Evolutionary conservation across 179 eudicot species (phyloP).

Genomic region (Heliamphora pulchella): DNA sequence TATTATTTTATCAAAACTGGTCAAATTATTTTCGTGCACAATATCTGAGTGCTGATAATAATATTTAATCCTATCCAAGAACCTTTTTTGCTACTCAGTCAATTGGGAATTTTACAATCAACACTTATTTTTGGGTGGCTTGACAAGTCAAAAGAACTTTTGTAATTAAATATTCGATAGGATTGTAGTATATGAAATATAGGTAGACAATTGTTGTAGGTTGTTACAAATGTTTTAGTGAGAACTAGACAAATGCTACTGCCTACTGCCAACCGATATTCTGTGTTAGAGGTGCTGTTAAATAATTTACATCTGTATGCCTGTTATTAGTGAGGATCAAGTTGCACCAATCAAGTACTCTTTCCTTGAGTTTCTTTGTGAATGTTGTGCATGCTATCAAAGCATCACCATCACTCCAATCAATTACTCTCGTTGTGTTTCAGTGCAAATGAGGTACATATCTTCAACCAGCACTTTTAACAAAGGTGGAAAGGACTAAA

Average conservation of each 20-base stretch:
- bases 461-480: background rate
- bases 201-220: background rate
- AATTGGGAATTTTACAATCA: background rate
- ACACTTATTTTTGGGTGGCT: background rate
- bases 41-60: background rate
- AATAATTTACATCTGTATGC: background rate
- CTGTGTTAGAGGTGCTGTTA: background rate
- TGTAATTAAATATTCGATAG: background rate
- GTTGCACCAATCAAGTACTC: background rate
- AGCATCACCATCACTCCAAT: background rate
- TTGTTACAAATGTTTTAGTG: background rate
- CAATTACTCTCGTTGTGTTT: background rate
- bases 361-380: background rate
- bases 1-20: background rate
- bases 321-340: background rate
- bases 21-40: background rate
- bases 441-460: background rate
- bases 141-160: background rate
- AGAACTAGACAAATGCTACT: background rate
- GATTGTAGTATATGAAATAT: background rate
- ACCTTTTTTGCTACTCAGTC: background rate
- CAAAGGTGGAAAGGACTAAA: background rate
- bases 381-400: background rate
- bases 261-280: background rate
- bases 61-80: background rate